Evolutionary conservation across 1,284 basidiomycete species (phyloP), one percentile per base, ranked within the genome.

Genomic region (Afroboletus lepidellus): DNA sequence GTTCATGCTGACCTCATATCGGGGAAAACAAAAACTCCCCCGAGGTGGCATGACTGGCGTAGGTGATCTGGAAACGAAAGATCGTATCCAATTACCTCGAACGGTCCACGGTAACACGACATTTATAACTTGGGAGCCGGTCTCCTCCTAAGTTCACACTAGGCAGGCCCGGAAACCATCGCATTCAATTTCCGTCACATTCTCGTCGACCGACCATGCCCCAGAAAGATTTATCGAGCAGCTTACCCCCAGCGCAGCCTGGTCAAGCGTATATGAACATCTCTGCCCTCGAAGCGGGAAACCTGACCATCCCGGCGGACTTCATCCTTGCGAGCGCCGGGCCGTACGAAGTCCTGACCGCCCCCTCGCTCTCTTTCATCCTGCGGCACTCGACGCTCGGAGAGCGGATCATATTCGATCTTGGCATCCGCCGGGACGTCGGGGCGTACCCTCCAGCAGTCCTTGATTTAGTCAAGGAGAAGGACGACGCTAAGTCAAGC

Each of bases 251-350:
- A n/a, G 53, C 2, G 29, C 39, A 21, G n/a, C 12, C 55, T 1
- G 57, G 69, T 46, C 80, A 81, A 57, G 63, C 76, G 0, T 80
- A 73, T 60, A 74, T 74, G 56, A 50, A 70, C 49, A 72, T 81
- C 29, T 82, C 80, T 36, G 79, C 76, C 0, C 72, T 82, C 24
- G 76, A 80, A 53, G 75, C 74, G 0, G 79, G 80, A 11, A 58
- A 65, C 16, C 64, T 79, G 33, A 34, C 16, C 13, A 54, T 60
- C 27, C 51, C 79, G 16, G 60, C 70, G 1, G 23, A 23, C 20
- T 29, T 20, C 25, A 12, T 29, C 53, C 62, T 79, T 21, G 70
- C 72, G 15, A 69, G 66, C 15, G 71, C 67, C 5, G 51, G 54
- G 15, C 64, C 66, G 23, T 67, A 37, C 21, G 60, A 63, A 23